A percentile compares a stretch with the other conserved stretches of the same genome.
phyloP scores from a whole-genome alignment of 495 filamentous ascomycete genomes.

The Tuber aestivum region DNA sequence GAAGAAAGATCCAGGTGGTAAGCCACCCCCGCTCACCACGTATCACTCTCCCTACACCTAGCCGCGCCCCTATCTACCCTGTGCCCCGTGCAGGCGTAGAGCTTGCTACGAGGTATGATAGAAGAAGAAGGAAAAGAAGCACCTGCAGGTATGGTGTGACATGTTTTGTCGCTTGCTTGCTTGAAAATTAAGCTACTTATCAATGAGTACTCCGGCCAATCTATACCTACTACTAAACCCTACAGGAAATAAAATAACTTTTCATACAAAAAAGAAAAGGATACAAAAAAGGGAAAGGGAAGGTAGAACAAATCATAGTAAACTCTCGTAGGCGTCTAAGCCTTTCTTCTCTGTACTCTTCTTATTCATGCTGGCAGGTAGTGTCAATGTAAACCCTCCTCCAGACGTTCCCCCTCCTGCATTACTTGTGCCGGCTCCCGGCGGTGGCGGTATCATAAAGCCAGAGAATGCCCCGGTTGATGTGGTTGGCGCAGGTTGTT shows the following conservation, averaged over 20 bases:
- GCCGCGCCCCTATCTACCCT: neutral
- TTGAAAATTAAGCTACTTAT: constrained; percentile 7
- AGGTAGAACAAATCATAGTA: constrained; percentile 51
- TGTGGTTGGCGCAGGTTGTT: constrained; percentile 13
- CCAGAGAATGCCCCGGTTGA: constrained; percentile 19
- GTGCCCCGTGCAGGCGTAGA: constrained; percentile 60
- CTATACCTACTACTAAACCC: neutral
- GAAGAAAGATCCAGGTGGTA: constrained; percentile 51
- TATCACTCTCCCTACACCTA: neutral
- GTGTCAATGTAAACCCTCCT: constrained; percentile 6
- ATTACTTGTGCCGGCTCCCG: constrained; percentile 17
- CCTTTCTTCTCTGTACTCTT: constrained; percentile 53
- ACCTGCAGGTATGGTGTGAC: constrained; percentile 15
- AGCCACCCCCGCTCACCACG: neutral
- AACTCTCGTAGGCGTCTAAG: constrained; percentile 74
- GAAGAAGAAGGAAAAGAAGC: constrained; percentile 16
- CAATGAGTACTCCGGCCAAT: constrained; percentile 2
- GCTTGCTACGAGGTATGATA: constrained; percentile 41
- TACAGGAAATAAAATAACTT: constrained; percentile 3
- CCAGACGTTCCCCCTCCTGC: constrained; percentile 13
- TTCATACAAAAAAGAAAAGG: constrained; percentile 4
- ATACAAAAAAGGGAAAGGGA: neutral
- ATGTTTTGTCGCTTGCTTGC: constrained; percentile 5
- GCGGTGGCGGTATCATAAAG: constrained; percentile 35
- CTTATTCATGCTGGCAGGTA: constrained; percentile 16